A percentile compares a stretch with the other conserved stretches of the same genome.
Evolutionary conservation across 78 protist species (phyloP).

Genomic region (Dictyostelium firmibasis): DNA sequence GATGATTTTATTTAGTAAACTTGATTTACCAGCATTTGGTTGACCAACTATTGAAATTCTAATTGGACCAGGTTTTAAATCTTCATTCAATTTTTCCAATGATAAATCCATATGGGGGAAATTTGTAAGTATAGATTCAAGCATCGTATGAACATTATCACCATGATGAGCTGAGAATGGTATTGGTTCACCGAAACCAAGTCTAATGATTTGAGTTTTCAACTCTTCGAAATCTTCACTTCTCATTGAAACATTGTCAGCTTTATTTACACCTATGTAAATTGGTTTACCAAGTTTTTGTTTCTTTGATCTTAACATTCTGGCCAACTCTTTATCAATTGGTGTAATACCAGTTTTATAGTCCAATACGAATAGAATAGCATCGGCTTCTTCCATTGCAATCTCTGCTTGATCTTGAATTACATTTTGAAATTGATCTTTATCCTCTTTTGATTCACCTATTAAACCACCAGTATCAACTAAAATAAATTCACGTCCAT

Average conservation of each 20-base stretch:
- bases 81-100: neutral
- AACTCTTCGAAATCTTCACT: slow-evolving; percentile 3
- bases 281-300: slow-evolving; percentile 30
- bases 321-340: slow-evolving; percentile 64
- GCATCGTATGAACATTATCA: slow-evolving; percentile 39
- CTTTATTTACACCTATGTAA: slow-evolving; percentile 63
- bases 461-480: slow-evolving; percentile 89
- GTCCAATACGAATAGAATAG: slow-evolving; percentile 61
- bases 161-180: slow-evolving; percentile 72
- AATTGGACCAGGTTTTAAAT: neutral
- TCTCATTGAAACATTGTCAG: slow-evolving; percentile 38
- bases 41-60: slow-evolving; percentile 83
- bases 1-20: slow-evolving; percentile 68
- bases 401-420: slow-evolving; percentile 65
- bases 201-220: neutral
- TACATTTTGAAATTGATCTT: slow-evolving; percentile 29
- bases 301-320: slow-evolving; percentile 44
- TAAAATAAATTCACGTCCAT: slow-evolving; percentile 58
- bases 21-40: slow-evolving; percentile 87
- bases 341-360: slow-evolving; percentile 43
- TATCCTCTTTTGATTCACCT: slow-evolving; percentile 49
- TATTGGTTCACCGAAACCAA: slow-evolving; percentile 65
- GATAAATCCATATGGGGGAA: slow-evolving; percentile 6
- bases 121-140: neutral
- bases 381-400: slow-evolving; percentile 79